A percentile compares a stretch with the other conserved stretches of the same genome.
Evolutionary conservation across 2,329 filamentous ascomycete genomes (phyloP).

Genomic region (Fusarium luffae): DNA sequence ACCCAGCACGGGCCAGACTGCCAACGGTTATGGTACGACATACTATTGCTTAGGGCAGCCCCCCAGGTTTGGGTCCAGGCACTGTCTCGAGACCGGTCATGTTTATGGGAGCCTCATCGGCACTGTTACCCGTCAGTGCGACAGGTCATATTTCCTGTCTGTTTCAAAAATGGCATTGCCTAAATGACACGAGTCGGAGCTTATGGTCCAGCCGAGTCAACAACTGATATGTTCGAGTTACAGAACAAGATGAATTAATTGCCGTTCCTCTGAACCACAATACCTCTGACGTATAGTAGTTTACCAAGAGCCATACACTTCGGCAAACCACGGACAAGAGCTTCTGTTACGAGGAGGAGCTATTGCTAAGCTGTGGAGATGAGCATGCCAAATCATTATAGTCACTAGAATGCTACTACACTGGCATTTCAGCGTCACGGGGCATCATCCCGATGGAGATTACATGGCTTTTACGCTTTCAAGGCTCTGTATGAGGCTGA

Average conservation of each 20-base stretch:
- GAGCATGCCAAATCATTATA: not conserved
- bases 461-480: constrained; percentile 6
- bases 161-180: not conserved
- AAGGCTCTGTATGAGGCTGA: not conserved
- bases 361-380: not conserved
- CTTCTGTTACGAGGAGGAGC: not conserved
- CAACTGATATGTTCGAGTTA: not conserved
- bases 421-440: not conserved
- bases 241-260: not conserved
- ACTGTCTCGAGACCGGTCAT: not conserved
- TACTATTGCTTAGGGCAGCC: not conserved
- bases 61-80: constrained; percentile 2
- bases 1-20: not conserved
- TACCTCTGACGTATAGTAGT: not conserved
- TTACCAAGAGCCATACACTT: not conserved
- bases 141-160: constrained; percentile 1
- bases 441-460: not conserved
- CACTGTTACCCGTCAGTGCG: not conserved
- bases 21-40: not conserved
- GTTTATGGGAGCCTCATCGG: constrained; percentile 3
- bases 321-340: not conserved
- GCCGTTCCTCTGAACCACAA: not conserved
- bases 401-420: not conserved
- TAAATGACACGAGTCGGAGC: not conserved
- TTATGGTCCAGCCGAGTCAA: constrained; percentile 17